Base-by-base conservation (phyloP, 768 basidiomycete species). In the Calocybe cyanea region DNA sequence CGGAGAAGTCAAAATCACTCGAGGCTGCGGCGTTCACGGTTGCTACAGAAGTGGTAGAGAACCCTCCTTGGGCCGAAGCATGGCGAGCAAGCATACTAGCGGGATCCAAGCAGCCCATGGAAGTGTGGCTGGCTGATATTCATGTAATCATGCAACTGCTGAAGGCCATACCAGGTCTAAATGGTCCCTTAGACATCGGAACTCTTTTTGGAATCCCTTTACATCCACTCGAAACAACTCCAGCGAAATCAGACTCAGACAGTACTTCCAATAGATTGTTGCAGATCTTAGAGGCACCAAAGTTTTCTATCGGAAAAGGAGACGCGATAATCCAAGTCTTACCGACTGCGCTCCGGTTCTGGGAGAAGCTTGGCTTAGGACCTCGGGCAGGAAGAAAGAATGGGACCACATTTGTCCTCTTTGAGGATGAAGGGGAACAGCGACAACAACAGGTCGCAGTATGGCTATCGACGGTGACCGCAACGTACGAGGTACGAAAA, bases 291-390 rank as follows among this genome's bases (percentile, higher is more conserved):
- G 57, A 58, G 30, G 58, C 74, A 1, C 86, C 87, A 0, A 69
- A 77, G 67, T 59, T 92, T 9, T 69, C 82, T 0, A 71, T 87
- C 21, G 82, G 77, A 2, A 88, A 87, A 56, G 77, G 78, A 2
- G 81, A 83, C 30, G 73, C 78, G 3, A 63, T 89, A 20, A 69
- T 92, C n/a, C 80, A 89, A 33, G 62, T 88, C 14, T 62, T 79
- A 11, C 83, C 88, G 1, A 63, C 87, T 3, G 84, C 88, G 0
- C 58, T 92, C 18, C 74, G 83, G 2, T 92, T 92, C 61, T 92
- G 91, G 90, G 84, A 87, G 54, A 92, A 90, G 60, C 72, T 92
- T 10, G 88, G 87, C 0, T 59, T 93, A 35, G 70, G 72, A 13
- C 91, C 91, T 0, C 72, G 76, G 38, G 75, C 75, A 28, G 91